These are phyloP conservation scores for Phialocephala subalpina DNA, from an alignment of 2,329 filamentous ascomycete species.

Conservation along the genomic window DNA sequence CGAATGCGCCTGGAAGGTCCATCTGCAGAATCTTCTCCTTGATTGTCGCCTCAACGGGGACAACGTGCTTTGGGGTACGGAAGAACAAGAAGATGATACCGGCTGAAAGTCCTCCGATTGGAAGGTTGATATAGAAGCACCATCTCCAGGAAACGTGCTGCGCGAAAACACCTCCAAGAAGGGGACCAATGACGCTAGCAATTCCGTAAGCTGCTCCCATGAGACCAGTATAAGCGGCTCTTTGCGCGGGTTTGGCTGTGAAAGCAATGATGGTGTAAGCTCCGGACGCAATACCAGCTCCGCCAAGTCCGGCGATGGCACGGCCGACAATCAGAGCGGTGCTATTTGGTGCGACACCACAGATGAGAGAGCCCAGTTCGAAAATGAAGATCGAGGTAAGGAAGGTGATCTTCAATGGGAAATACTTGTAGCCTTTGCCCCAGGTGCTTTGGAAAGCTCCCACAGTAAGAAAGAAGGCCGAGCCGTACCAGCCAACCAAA, in stretches of 20 bases:
- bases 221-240: constrained; percentile 46
- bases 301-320: constrained; percentile 33
- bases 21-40: constrained; percentile 57
- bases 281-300: constrained; percentile 47
- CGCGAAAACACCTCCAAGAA: constrained; percentile 48
- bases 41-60: constrained; percentile 47
- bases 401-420: constrained; percentile 36
- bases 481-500: constrained; percentile 10
- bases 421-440: constrained; percentile 33
- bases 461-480: constrained; percentile 12
- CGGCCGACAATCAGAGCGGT: constrained; percentile 18
- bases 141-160: constrained; percentile 48
- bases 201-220: constrained; percentile 44
- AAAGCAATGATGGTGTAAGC: constrained; percentile 55
- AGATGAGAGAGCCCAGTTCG: constrained; percentile 42
- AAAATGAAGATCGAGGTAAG: constrained; percentile 40
- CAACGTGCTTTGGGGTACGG: constrained; percentile 49
- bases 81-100: constrained; percentile 53
- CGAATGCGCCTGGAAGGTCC: constrained; percentile 53
- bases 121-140: constrained; percentile 52
- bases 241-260: constrained; percentile 42
- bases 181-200: constrained; percentile 43
- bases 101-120: constrained; percentile 49
- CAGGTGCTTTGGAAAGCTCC: constrained; percentile 16
- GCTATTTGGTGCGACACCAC: constrained; percentile 32